A percentile compares a stretch with the other conserved stretches of the same genome.
Evolutionary conservation across 2,329 filamentous ascomycete species (phyloP).

Genomic region (Aspergillus unguis): DNA sequence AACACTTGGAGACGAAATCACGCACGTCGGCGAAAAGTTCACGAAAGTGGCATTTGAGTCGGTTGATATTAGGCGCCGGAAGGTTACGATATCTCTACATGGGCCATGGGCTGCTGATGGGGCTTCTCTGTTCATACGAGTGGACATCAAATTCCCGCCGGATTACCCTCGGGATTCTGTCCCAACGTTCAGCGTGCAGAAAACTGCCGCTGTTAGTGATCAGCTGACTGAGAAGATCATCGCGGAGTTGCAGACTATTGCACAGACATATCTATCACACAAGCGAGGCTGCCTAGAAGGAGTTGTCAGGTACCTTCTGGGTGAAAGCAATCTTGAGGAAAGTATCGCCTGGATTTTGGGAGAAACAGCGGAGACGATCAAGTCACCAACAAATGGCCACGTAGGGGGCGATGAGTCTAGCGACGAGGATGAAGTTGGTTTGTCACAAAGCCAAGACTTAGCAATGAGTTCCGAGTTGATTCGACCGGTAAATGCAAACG

Average conservation of each 20-base stretch:
- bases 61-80: slow-evolving; percentile 54
- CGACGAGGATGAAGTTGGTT: slow-evolving; percentile 66
- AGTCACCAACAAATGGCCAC: slow-evolving; percentile 40
- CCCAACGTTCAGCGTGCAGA: slow-evolving; percentile 54
- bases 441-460: slow-evolving; percentile 43
- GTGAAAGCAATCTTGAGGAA: slow-evolving; percentile 58
- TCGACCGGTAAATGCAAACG: slow-evolving; percentile 56
- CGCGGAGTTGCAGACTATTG: slow-evolving; percentile 53
- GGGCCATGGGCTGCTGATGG: slow-evolving; percentile 58
- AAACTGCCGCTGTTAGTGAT: slow-evolving; percentile 55
- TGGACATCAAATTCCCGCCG: slow-evolving; percentile 57
- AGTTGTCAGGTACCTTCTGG: slow-evolving; percentile 58
- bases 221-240: slow-evolving; percentile 49
- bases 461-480: slow-evolving; percentile 52
- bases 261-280: slow-evolving; percentile 52
- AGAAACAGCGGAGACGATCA: slow-evolving; percentile 53
- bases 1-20: slow-evolving; percentile 59
- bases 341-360: slow-evolving; percentile 53
- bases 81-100: slow-evolving; percentile 55
- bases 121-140: slow-evolving; percentile 53
- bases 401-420: slow-evolving; percentile 74
- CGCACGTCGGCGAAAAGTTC: slow-evolving; percentile 59
- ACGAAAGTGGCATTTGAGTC: slow-evolving; percentile 59
- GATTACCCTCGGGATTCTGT: slow-evolving; percentile 53
- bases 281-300: slow-evolving; percentile 59